A percentile compares a stretch with the other conserved stretches of the same genome.
phyloP scores from a whole-genome alignment of 208 protist genomes.

The Wallacemonas rigidus region DNA sequence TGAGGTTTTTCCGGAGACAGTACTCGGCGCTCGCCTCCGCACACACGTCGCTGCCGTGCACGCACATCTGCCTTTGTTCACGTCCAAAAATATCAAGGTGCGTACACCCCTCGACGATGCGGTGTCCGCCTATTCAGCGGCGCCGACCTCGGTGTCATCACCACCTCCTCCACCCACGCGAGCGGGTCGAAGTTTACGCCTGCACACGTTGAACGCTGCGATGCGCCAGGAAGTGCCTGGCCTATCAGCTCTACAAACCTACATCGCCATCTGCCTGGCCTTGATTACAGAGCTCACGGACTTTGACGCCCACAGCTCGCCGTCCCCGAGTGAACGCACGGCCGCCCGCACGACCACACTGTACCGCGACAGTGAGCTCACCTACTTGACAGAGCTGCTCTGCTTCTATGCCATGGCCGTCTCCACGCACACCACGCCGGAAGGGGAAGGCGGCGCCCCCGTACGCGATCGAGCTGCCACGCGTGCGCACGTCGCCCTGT shows the following conservation, averaged over 20 bases:
- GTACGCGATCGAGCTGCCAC: neutral
- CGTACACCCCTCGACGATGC: neutral
- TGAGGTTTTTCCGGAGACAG: neutral
- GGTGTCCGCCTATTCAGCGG: neutral
- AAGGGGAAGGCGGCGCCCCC: neutral
- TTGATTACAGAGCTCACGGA: slow-evolving; percentile 9
- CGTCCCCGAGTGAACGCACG: neutral
- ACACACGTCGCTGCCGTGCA: neutral
- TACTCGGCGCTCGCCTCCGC: neutral
- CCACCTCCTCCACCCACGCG: neutral
- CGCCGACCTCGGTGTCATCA: neutral
- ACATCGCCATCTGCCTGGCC: neutral
- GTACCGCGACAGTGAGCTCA: slow-evolving; percentile 1
- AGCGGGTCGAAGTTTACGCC: neutral
- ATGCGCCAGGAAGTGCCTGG: neutral
- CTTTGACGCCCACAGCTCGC: neutral
- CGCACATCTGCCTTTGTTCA: neutral
- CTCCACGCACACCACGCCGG: neutral
- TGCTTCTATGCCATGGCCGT: neutral
- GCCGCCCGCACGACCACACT: neutral
- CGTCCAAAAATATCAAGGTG: neutral
- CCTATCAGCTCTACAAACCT: neutral
- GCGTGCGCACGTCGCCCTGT: neutral
- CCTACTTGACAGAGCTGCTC: slow-evolving; percentile 5
- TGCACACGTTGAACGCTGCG: neutral